These are phyloP conservation scores for Fusarium sp. DNA, from an alignment of 2,329 filamentous ascomycete genomes.

Conservation along the genomic window DNA sequence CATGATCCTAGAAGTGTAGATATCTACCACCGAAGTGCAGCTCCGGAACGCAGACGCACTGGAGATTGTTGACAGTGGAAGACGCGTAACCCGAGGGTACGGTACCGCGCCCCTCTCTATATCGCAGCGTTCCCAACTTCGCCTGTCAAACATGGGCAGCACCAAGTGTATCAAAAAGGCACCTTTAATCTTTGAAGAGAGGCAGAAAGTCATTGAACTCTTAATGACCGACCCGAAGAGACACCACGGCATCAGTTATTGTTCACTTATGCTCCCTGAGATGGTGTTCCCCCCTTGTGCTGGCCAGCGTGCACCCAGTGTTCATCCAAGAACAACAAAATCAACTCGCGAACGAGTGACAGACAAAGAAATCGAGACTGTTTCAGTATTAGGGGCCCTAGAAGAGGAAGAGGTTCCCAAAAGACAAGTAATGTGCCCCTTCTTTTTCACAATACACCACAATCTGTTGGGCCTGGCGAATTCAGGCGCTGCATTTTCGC, in stretches of 20 bases:
- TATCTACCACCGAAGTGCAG: too few species aligned
- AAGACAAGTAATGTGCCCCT: background rate
- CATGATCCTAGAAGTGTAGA: too few species aligned
- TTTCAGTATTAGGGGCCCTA: background rate
- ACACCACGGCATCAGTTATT: background rate
- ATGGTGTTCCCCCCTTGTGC: background rate
- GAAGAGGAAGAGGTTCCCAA: background rate
- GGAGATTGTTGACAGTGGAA: background rate
- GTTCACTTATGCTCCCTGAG: background rate
- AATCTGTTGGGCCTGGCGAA: background rate
- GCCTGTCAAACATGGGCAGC: background rate
- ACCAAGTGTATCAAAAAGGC: too few species aligned
- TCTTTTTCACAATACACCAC: too few species aligned
- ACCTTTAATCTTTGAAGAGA: too few species aligned
- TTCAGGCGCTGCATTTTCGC: background rate
- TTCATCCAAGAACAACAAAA: background rate
- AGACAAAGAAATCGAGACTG: background rate
- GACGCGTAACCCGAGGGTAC: background rate
- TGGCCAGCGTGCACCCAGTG: background rate
- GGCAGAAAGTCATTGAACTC: too few species aligned
- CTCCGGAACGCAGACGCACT: background rate
- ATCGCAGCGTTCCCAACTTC: background rate
- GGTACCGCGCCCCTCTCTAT: background rate
- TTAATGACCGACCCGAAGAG: background rate
- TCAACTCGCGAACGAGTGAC: too few species aligned